A percentile compares a stretch with the other conserved stretches of the same genome.
Evolutionary conservation across 2,329 filamentous ascomycete genomes (phyloP).

Genomic region (Cladosporium sp.): DNA sequence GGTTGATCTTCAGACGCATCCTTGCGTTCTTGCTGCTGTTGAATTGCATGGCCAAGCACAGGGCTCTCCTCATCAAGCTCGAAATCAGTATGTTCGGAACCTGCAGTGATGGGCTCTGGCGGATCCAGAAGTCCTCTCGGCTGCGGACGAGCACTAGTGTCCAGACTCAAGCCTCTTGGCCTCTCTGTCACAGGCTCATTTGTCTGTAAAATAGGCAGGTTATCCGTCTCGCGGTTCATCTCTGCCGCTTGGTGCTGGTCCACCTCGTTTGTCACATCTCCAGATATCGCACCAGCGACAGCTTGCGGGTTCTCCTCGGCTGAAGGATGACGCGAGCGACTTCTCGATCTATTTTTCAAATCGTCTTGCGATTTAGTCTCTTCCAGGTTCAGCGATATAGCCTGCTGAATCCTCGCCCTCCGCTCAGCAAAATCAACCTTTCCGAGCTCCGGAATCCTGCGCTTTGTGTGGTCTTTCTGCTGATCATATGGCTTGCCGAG

Average conservation of each 20-base stretch:
- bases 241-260: conserved; percentile 15
- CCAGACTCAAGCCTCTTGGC: conserved; percentile 21
- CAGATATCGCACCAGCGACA: conserved; percentile 19
- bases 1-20: background rate
- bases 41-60: conserved; percentile 30
- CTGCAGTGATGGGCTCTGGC: conserved; percentile 28
- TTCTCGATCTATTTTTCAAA: conserved; percentile 16
- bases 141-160: conserved; percentile 20
- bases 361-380: conserved; percentile 43
- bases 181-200: background rate
- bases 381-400: conserved; percentile 77
- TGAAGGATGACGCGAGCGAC: conserved; percentile 17
- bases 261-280: conserved; percentile 1
- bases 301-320: conserved; percentile 38
- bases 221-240: conserved; percentile 14
- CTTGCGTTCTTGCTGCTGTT: background rate
- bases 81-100: conserved; percentile 39
- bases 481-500: conserved; percentile 79
- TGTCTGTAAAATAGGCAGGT: background rate
- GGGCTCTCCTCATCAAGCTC: conserved; percentile 59
- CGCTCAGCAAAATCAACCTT: conserved; percentile 82
- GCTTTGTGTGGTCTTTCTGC: conserved; percentile 42
- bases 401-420: conserved; percentile 75
- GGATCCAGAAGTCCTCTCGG: conserved; percentile 10
- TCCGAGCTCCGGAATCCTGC: conserved; percentile 57